These are phyloP conservation scores for Solidago caesia DNA, from an alignment of 129 eudicot species.

Conservation along the genomic window DNA sequence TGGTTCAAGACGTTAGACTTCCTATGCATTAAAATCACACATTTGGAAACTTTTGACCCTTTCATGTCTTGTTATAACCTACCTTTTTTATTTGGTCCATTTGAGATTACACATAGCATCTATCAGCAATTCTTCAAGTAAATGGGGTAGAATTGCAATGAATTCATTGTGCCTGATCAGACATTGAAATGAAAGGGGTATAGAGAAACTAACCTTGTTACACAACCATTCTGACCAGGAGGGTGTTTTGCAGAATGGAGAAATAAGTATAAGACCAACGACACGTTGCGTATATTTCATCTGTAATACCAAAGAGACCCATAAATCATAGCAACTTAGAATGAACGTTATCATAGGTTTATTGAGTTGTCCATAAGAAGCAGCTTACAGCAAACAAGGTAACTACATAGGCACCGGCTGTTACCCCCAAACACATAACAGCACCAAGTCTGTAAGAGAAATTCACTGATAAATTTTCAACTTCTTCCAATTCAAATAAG, in stretches of 20 bases:
- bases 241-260: constrained; percentile 89
- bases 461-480: constrained; percentile 16
- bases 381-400: constrained; percentile 85
- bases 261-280: constrained; percentile 78
- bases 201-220: constrained; percentile 60
- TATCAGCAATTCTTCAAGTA: too few relatives aligned
- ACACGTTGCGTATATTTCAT: constrained; percentile 65
- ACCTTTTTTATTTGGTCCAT: too few relatives aligned
- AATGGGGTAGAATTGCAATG: too few relatives aligned
- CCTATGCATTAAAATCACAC: not conserved
- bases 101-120: too few relatives aligned
- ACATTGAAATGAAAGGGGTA: not conserved
- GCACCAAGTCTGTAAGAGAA: constrained; percentile 56
- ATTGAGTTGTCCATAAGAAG: not conserved
- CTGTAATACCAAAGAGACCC: constrained; percentile 35
- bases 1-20: not conserved
- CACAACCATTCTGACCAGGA: constrained; percentile 97
- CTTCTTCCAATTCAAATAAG: not conserved
- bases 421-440: constrained; percentile 93
- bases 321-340: constrained; percentile 11
- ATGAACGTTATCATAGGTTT: not conserved
- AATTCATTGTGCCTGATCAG: not conserved
- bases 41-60: not conserved
- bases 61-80: not conserved
- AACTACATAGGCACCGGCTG: constrained; percentile 93